A percentile compares a stretch with the other conserved stretches of the same genome.
phyloP scores from a whole-genome alignment of 345 rosid species.

The sweet orange (Citrus sinensis) region DVS_A1.0 CM039164.1:26015501-26016000 shows the following conservation, averaged over 20 bases:
- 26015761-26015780: too few species aligned
- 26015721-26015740: background rate
- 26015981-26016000: background rate
- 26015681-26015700: background rate
- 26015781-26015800: background rate
- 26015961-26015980: background rate
- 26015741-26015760: background rate
- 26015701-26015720: too few species aligned
- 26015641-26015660: background rate
- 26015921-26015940: background rate
- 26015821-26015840: background rate
- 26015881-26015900: background rate
- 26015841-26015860: background rate
- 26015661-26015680: background rate
- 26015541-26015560: background rate
- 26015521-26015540: background rate
- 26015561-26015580: background rate
- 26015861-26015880: background rate
- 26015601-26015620: background rate
- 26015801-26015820: background rate
- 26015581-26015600: background rate
- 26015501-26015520: background rate
- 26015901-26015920: background rate
- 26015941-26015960: background rate
- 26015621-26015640: background rate